Evolutionary conservation across 257 asterid genomes (phyloP), one percentile per base, ranked within the genome.

Genomic region (Petunia secreta): DNA sequence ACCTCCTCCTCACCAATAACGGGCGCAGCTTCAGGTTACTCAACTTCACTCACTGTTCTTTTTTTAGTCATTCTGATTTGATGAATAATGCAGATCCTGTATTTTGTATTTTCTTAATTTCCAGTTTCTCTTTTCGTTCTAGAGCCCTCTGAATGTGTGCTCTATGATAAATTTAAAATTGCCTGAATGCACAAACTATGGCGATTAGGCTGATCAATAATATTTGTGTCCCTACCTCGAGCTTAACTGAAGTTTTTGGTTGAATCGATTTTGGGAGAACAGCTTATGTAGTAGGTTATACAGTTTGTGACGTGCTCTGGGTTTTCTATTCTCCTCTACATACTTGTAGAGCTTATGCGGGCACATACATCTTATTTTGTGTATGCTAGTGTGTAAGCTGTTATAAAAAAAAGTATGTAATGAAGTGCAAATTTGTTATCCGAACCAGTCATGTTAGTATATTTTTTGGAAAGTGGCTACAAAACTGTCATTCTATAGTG

Each of bases 11-110:
- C 86, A 93, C 97, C 80, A 89, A 94, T 78, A 95, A 93, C 65
- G 99, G 99, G 55, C 97, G 97, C 82, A 91, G 87, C 71, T 95
- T 95, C 98, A 95, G 91, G 99, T 95, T 83, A 86, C 91, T 90
- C 79, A 79, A 68, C 82, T 63, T 66, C 82, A 55, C 89, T 80
- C 63, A 76, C 83, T n/a, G 65, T 73, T 84, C 65, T 85, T 75
- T 37, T 64, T 64, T 2, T 14, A 14, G 38, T 48, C 50, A 5
- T 34, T 71, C 62, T 71, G 43, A 71, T 50, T 48, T 48, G 62
- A 50, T 71, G 13, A 71, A 48, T 34, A 34, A 50, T 71, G 6
- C 50, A 52, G 50, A 50, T 13, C 25, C 48, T 13, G 25, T 48
- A 25, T 25, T 25, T 25, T 25, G 25, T 34, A 11, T 50, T 36